Base-by-base conservation (phyloP, 2,329 filamentous ascomycete genomes). In the Stemphylium vesicarium region DNA sequence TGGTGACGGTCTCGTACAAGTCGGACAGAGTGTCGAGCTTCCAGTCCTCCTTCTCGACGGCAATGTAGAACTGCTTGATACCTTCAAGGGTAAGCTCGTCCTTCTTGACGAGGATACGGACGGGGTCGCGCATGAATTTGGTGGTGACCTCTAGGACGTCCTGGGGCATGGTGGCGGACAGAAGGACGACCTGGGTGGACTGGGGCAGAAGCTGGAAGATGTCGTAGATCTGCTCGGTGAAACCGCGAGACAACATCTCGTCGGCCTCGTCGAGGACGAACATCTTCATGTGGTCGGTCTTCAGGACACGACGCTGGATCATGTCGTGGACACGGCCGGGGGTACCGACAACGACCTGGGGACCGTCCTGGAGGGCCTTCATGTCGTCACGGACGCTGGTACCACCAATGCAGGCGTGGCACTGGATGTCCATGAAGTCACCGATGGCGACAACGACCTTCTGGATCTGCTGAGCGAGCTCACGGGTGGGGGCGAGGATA, bases 41-140 rank as follows among this genome's bases (percentile, higher is more conserved):
- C 95, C 95, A 99, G 77, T 99, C 95, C 80, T 99, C 95, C 87
- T 99, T 98, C 86, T 99, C 95, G 58, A 99, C 95, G 57, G 95
- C 95, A 81, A 99, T 98, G 85, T 97, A 99, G 85, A 97, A 99
- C 81, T 99, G 95, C 87, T 99, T 99, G 78, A 99, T 96, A 91
- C 95, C 95, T 84, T 99, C 95, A 57, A 99, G 92, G 75, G 95
- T 99, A 80, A 99, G 89, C 80, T 99, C 95, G 77, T 96, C 94
- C 88, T 96, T 96, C 90, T 99, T 99, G 82, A 99, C 95, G 71
- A 99, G 86, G 77, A 99, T 98, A 77, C 95, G 93, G 80, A 99
- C 91, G 69, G 95, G 95, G 82, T 99, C 95, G 73, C 92, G 93
- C 95, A 99, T 99, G 87, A 99, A 99, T 85, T 97, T 97, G 83